Base-by-base conservation (phyloP, 345 rosid genomes). In the Cardamine resedifolia region DNA sequence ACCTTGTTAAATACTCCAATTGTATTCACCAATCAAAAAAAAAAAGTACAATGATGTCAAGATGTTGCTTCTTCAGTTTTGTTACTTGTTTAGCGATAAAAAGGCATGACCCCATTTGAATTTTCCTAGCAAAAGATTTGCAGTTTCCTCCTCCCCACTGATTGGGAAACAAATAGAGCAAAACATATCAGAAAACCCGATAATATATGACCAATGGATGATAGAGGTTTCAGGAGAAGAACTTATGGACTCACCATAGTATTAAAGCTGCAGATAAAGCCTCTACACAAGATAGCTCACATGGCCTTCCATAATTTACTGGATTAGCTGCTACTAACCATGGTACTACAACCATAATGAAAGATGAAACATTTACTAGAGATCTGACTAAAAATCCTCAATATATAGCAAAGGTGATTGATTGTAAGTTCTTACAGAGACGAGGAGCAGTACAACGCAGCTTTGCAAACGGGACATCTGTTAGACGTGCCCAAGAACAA, bases 291-390 rank as follows among this genome's bases (percentile, higher is more conserved):
- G 98, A 92, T 36, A 92, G 86, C 79, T 95, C 64, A 80, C 98
- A 90, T 0, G 99, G 98, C 47, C 97, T 86, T 34, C 99, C 98
- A 77, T 92, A 96, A 76, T 92, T 96, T 66, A 92, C 99, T 8
- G 97, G 98, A 82, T 92, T 96, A 61, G 98, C 98, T 78, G 98
- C 99, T 23, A 96, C 99, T 58, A 96, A 90, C 98, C 99, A 92
- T 6, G 98, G 99, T 62, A 92, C 99, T 96, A 83, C 79, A 83
- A 68, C 62, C 66, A 57, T 78, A 5, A 30, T 14, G 28, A 10
- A 59, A 1, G 34, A 15, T 4, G 9, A 24, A 24, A 2, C 3
- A 24, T 38, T 57, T 7, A 20, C 11, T 7, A 67, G 7, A 34
- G 38, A 70, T 38, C 3, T 10, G 1, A 12, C 33, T 70, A 16